phyloP scores from a whole-genome alignment of 2,329 filamentous ascomycete genomes.

The Fusarium hainanense region DNA sequence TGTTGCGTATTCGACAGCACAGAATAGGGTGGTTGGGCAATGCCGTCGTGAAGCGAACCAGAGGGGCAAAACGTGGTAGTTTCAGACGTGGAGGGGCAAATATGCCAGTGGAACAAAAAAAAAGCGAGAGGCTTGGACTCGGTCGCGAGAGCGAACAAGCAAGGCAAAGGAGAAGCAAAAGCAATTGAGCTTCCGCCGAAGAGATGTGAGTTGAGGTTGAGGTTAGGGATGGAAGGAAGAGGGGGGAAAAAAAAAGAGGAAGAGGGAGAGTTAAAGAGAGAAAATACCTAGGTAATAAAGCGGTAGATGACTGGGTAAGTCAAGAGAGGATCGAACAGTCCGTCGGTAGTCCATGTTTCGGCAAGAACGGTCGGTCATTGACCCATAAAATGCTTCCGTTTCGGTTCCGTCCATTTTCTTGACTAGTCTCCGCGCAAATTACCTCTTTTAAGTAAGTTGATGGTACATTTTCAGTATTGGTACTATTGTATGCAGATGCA shows the following conservation, averaged over 20 bases:
- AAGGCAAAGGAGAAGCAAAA: constrained; percentile 26
- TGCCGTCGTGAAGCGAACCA: constrained; percentile 21
- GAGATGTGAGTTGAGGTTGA: background rate
- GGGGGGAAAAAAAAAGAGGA: background rate
- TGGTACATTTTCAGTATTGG: constrained; percentile 14
- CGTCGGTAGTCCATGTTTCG: constrained; percentile 36
- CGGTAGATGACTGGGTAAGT: constrained; percentile 11
- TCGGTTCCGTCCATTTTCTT: constrained; percentile 36
- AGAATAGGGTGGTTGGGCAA: constrained; percentile 13
- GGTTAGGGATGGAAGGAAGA: background rate
- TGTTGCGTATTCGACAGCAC: constrained; percentile 32
- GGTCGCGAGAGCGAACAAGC: constrained; percentile 27
- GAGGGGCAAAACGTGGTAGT: constrained; percentile 30
- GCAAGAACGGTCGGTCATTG: constrained; percentile 39
- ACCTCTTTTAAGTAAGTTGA: constrained; percentile 30
- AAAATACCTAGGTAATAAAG: constrained; percentile 20
- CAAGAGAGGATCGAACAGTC: constrained; percentile 24
- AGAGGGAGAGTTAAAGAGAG: background rate
- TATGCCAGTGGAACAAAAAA: constrained; percentile 23
- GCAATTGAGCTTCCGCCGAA: constrained; percentile 23
- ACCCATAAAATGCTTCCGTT: constrained; percentile 42
- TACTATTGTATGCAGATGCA: background rate
- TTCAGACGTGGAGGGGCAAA: constrained; percentile 32
- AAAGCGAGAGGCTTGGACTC: constrained; percentile 28
- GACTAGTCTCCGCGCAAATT: constrained; percentile 29